Evolutionary conservation across 225 moss, liverwort and hornwort species (phyloP).

Genomic region (Pleurozium schreberi): DNA sequence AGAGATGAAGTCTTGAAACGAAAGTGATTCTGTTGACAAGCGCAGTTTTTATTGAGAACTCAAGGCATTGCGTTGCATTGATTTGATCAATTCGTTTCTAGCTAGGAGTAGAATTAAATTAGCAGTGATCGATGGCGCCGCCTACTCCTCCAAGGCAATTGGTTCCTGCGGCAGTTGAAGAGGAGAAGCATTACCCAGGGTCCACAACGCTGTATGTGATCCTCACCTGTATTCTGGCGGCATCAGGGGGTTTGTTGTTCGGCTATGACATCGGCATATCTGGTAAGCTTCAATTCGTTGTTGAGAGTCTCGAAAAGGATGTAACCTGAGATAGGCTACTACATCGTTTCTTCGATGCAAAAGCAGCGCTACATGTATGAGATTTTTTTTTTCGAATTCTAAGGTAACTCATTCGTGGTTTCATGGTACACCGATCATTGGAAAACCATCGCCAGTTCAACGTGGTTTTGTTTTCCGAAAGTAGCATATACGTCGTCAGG

Average conservation of each 20-base stretch:
- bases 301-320: neutral
- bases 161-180: neutral
- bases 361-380: no score
- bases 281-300: neutral
- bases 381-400: neutral
- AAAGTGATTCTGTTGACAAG: neutral
- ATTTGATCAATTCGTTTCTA: neutral
- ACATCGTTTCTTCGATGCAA: neutral
- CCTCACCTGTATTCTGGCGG: conserved; percentile 21
- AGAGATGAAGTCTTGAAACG: neutral
- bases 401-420: neutral
- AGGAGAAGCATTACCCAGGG: conserved; percentile 1
- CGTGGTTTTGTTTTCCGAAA: neutral
- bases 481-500: no score
- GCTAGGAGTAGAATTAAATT: neutral
- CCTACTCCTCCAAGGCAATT: neutral
- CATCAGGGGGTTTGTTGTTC: conserved; percentile 25
- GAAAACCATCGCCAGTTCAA: no score
- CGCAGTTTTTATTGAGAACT: neutral
- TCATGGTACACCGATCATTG: neutral
- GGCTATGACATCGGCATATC: conserved; percentile 39
- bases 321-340: neutral
- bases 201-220: conserved; percentile 11
- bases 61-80: neutral
- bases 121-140: neutral